Evolutionary conservation across 1,284 basidiomycete species (phyloP).

Genomic region (Tylopilus microsporus): DNA sequence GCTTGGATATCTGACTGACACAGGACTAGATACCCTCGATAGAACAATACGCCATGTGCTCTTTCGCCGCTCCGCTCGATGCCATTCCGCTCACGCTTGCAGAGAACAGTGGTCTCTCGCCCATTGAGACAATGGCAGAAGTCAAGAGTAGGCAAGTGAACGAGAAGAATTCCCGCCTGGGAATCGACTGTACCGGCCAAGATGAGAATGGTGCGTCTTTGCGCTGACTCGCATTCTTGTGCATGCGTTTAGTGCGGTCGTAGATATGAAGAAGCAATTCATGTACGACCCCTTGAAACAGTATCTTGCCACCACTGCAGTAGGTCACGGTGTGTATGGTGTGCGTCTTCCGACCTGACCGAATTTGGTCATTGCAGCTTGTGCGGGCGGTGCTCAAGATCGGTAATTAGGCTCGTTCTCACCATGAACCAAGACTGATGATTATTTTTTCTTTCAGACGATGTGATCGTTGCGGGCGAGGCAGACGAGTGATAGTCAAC

Average conservation of each 20-base stretch:
- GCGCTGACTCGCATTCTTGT: not conserved
- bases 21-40: slow-evolving; percentile 78
- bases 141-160: slow-evolving; percentile 92
- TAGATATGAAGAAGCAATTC: slow-evolving; percentile 97
- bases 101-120: slow-evolving; percentile 94
- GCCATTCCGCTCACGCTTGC: slow-evolving; percentile 91
- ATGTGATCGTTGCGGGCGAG: slow-evolving; percentile 31
- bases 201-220: slow-evolving; percentile 77
- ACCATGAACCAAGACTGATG: slow-evolving; percentile 1
- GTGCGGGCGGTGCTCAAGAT: slow-evolving; percentile 34
- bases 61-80: slow-evolving; percentile 92
- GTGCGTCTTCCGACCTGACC: not conserved
- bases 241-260: not conserved
- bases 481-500: slow-evolving; percentile 21
- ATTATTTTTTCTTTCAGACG: slow-evolving; percentile 18
- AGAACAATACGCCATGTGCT: slow-evolving; percentile 99
- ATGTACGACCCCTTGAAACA: slow-evolving; percentile 98
- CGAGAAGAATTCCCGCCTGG: slow-evolving; percentile 79
- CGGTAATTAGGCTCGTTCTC: slow-evolving; percentile 17
- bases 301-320: slow-evolving; percentile 73
- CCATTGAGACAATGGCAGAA: slow-evolving; percentile 93
- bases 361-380: slow-evolving; percentile 18
- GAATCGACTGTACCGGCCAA: slow-evolving; percentile 88
- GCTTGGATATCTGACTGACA: not conserved
- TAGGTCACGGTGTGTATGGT: slow-evolving; percentile 55